These are phyloP conservation scores for Talaromyces sp. DNA, from an alignment of 2,329 filamentous ascomycete species.

Conservation along the genomic window DNA sequence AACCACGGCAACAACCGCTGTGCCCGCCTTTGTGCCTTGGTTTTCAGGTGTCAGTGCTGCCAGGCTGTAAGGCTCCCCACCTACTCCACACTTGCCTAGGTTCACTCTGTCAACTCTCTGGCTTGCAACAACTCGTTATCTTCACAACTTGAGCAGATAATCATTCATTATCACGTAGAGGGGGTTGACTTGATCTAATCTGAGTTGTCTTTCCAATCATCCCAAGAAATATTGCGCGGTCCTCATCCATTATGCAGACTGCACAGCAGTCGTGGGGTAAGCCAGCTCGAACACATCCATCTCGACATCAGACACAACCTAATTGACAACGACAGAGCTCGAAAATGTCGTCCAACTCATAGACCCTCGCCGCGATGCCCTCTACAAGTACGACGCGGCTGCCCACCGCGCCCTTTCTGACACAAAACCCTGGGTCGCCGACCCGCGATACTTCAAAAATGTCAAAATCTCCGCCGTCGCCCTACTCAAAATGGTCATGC, in stretches of 20 bases:
- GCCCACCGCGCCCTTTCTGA: constrained; percentile 64
- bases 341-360: constrained; percentile 81
- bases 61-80: background rate
- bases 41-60: constrained; percentile 2
- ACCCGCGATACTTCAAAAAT: constrained; percentile 85
- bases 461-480: constrained; percentile 92
- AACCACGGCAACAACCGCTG: constrained; percentile 25
- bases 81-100: background rate
- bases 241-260: constrained; percentile 47
- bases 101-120: background rate
- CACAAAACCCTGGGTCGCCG: constrained; percentile 68
- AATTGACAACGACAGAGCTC: constrained; percentile 59
- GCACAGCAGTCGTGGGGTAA: constrained; percentile 61
- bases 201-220: background rate
- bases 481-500: constrained; percentile 98
- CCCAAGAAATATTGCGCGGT: background rate
- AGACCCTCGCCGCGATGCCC: constrained; percentile 81
- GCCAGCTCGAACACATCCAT: constrained; percentile 4
- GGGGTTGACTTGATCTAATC: too few species aligned
- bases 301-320: constrained; percentile 11
- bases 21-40: constrained; percentile 6
- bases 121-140: background rate
- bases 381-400: constrained; percentile 74
- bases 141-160: background rate
- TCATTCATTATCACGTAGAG: background rate